A percentile compares a stretch with the other conserved stretches of the same genome.
Conservation (phyloP, 345 rosid genomes). For the Boechera retrofracta region DNA sequence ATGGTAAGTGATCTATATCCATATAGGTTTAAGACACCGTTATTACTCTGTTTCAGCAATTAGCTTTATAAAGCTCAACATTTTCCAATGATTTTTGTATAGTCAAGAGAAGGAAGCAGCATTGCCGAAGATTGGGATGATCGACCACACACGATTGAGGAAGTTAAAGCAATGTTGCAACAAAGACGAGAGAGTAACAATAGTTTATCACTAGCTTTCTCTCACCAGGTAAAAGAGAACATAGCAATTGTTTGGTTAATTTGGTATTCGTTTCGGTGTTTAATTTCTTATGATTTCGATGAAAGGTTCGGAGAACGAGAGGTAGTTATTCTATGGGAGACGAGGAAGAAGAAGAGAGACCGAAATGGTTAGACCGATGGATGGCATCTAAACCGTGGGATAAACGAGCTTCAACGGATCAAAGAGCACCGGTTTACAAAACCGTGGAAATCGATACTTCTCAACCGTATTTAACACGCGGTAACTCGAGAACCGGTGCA, state of each 20-base stretch:
- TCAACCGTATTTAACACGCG: slow-evolving; percentile 56
- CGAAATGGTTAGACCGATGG: slow-evolving; percentile 68
- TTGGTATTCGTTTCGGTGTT: neutral
- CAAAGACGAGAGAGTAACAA: slow-evolving; percentile 56
- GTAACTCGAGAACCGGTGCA: slow-evolving; percentile 47
- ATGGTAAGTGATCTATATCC: slow-evolving; percentile 35
- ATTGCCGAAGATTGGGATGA: slow-evolving; percentile 82
- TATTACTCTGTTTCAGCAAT: slow-evolving; percentile 13
- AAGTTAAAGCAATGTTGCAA: slow-evolving; percentile 81
- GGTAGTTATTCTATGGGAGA: slow-evolving; percentile 63
- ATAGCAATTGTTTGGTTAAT: neutral
- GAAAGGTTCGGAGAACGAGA: slow-evolving; percentile 53
- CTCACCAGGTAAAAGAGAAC: slow-evolving; percentile 57
- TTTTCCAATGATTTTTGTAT: neutral
- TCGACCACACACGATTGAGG: slow-evolving; percentile 67
- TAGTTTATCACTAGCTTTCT: slow-evolving; percentile 58
- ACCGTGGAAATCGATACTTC: slow-evolving; percentile 75
- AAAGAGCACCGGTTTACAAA: slow-evolving; percentile 59
- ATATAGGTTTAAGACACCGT: neutral
- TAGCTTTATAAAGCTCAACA: neutral
- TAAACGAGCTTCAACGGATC: slow-evolving; percentile 66
- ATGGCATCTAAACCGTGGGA: slow-evolving; percentile 69
- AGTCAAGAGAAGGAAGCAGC: slow-evolving; percentile 87
- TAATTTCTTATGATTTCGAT: neutral
- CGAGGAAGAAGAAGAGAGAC: slow-evolving; percentile 67